These are phyloP conservation scores for Yarrowia bubula DNA, from an alignment of 805 yeast genomes.

Conservation along the genomic window DNA sequence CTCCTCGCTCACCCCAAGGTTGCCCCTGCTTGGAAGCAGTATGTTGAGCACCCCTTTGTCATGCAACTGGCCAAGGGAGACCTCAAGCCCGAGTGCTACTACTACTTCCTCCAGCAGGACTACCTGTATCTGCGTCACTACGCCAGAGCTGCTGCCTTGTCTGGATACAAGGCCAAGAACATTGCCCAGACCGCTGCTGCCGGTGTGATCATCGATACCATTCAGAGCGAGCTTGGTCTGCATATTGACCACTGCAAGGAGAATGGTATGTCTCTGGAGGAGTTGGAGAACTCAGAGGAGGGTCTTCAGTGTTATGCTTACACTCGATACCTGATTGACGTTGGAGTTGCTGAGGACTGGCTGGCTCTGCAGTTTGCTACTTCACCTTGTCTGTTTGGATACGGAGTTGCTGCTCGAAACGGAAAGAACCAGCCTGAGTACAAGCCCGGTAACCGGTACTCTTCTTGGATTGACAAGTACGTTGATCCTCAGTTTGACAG, in stretches of 20 bases:
- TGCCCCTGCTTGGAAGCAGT: constrained; percentile 54
- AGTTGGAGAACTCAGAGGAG: constrained; percentile 49
- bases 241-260: constrained; percentile 54
- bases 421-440: constrained; percentile 37
- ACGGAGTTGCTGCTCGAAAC: constrained; percentile 53
- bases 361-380: constrained; percentile 64
- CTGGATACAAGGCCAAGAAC: constrained; percentile 61
- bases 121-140: constrained; percentile 67
- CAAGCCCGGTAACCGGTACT: constrained; percentile 35
- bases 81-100: constrained; percentile 51
- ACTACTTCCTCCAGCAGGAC: constrained; percentile 60
- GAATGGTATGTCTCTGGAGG: constrained; percentile 43
- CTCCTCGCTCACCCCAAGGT: constrained; percentile 58
- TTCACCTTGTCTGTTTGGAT: constrained; percentile 76
- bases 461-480: constrained; percentile 64
- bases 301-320: constrained; percentile 60
- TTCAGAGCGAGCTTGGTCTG: constrained; percentile 54
- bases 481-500: constrained; percentile 54
- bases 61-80: constrained; percentile 50
- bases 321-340: constrained; percentile 55
- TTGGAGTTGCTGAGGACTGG: constrained; percentile 58
- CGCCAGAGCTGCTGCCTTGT: constrained; percentile 61
- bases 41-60: constrained; percentile 61
- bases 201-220: constrained; percentile 49
- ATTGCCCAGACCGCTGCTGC: constrained; percentile 47